A percentile compares a stretch with the other conserved stretches of the same genome.
phyloP scores from a whole-genome alignment of 2,329 filamentous ascomycete species.

The Lachnellula willkommii region DNA sequence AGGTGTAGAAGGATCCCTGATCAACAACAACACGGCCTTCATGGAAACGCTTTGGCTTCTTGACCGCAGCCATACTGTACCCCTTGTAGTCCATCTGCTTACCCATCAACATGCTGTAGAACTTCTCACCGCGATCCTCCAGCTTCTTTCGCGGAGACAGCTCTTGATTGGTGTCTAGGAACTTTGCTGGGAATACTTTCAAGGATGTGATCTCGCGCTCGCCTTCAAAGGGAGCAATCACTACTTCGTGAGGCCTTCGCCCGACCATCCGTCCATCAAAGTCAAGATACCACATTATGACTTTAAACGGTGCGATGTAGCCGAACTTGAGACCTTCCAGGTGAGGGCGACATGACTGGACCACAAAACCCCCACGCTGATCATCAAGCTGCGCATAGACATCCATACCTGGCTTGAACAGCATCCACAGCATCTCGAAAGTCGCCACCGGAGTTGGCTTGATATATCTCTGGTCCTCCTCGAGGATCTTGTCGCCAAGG shows the following conservation, averaged over 20 bases:
- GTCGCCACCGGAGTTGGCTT: constrained; percentile 18
- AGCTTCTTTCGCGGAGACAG: constrained; percentile 16
- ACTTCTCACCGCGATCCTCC: constrained; percentile 21
- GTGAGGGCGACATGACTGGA: constrained; percentile 12
- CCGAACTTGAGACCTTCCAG: constrained; percentile 8
- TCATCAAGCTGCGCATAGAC: constrained; percentile 19
- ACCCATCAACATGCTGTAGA: constrained; percentile 20
- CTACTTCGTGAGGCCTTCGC: constrained; percentile 21
- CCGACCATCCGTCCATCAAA: constrained; percentile 27
- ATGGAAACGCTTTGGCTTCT: constrained; percentile 21
- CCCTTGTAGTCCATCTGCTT: constrained; percentile 24
- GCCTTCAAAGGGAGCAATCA: constrained; percentile 26
- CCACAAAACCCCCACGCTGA: constrained; percentile 17
- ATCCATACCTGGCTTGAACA: constrained; percentile 23
- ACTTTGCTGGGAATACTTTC: constrained; percentile 25
- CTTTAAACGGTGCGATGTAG: constrained; percentile 18
- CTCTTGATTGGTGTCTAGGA: constrained; percentile 10
- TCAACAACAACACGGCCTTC: constrained; percentile 20
- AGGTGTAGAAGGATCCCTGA: constrained; percentile 20
- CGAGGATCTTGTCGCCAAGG: constrained; percentile 17
- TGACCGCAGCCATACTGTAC: constrained; percentile 17
- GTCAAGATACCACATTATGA: constrained; percentile 29
- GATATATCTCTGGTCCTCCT: constrained; percentile 15
- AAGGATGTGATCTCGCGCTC: constrained; percentile 27
- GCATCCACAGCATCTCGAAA: constrained; percentile 24